Conservation (phyloP, 108 stramenopile species). For the Parietichytrium sp. region DNA sequence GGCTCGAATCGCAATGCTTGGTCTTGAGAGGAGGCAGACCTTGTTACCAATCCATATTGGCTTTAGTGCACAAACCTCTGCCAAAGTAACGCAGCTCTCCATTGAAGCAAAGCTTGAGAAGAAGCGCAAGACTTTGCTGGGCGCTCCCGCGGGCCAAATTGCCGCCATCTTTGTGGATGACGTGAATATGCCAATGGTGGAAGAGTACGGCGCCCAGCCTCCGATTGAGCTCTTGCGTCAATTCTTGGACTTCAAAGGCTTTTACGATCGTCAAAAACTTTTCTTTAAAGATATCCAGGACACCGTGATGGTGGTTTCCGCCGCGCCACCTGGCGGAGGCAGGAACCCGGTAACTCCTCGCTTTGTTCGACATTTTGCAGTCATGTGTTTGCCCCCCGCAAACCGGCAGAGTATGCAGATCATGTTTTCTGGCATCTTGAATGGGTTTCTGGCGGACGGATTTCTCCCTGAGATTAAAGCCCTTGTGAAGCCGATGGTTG, state of each 20-base stretch:
- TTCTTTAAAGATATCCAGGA: constrained; percentile 58
- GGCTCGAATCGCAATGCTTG: neutral
- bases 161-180: constrained; percentile 65
- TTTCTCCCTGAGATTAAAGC: constrained; percentile 42
- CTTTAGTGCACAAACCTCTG: constrained; percentile 63
- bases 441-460: constrained; percentile 35
- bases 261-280: constrained; percentile 60
- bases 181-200: constrained; percentile 63
- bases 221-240: constrained; percentile 65
- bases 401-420: constrained; percentile 42
- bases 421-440: constrained; percentile 58
- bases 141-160: constrained; percentile 56
- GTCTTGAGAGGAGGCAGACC: neutral
- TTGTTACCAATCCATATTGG: constrained; percentile 55
- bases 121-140: constrained; percentile 60
- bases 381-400: constrained; percentile 38
- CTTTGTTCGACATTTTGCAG: constrained; percentile 60
- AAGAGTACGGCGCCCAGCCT: constrained; percentile 66
- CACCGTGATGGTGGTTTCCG: constrained; percentile 52
- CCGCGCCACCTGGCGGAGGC: constrained; percentile 66
- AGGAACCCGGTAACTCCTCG: constrained; percentile 60
- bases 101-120: constrained; percentile 66
- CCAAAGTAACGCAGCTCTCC: constrained; percentile 61
- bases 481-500: constrained; percentile 50
- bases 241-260: constrained; percentile 61